Conservation (phyloP, 257 asterid genomes). For the Scutellaria galericulata region DNA sequence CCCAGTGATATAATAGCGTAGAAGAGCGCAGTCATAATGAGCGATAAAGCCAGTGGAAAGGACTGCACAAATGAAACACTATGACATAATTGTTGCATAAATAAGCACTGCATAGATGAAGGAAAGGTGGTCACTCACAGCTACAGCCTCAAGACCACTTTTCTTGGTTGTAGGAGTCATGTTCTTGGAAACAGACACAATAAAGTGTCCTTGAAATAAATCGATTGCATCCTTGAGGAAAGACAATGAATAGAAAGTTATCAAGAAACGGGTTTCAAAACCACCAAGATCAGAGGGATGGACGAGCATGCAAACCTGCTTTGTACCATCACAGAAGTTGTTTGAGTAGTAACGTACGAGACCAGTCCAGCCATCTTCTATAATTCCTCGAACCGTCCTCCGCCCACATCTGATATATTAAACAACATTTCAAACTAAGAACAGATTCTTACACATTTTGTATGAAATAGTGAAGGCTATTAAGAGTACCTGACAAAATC, state of each 20-base stretch:
- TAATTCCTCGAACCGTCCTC: constrained; percentile 75
- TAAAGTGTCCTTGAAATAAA: constrained; percentile 76
- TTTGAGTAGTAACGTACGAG: constrained; percentile 87
- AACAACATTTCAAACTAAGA: constrained; percentile 28
- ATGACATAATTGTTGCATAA: constrained; percentile 14
- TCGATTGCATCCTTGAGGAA: constrained; percentile 79
- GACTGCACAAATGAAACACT: constrained; percentile 60
- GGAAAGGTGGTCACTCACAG: constrained; percentile 54
- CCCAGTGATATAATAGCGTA: constrained; percentile 62
- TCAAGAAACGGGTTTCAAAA: constrained; percentile 16
- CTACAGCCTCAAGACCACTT: constrained; percentile 64
- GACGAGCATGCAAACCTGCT: constrained; percentile 65
- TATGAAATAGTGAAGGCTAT: not conserved
- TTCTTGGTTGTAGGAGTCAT: constrained; percentile 46
- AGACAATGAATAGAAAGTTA: constrained; percentile 18
- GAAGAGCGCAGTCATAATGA: constrained; percentile 66
- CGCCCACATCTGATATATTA: constrained; percentile 62
- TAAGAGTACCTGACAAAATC: constrained; percentile 36
- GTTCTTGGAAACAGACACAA: constrained; percentile 54
- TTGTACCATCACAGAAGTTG: constrained; percentile 90
- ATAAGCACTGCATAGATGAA: not conserved
- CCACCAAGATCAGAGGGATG: not conserved
- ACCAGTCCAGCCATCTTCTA: constrained; percentile 73
- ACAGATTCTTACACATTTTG: not conserved
- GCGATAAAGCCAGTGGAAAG: constrained; percentile 68